Conservation (phyloP, 345 rosid species). For the Noccaea caerulescens region DNA sequence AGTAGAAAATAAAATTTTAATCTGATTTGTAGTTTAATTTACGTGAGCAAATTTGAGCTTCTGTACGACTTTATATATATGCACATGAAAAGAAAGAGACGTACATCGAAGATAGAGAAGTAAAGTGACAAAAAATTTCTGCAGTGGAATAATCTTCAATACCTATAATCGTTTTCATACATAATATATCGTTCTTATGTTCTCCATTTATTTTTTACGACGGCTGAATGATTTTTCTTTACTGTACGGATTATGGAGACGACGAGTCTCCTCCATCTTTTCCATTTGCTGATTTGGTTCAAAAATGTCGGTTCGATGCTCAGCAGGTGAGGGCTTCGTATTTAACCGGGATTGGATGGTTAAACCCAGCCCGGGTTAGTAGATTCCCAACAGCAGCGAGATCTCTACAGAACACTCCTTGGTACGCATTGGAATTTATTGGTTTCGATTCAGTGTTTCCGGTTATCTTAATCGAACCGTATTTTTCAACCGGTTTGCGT, state of each 20-base stretch:
- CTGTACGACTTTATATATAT: not conserved
- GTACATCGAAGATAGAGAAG: conserved; percentile 4
- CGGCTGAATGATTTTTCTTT: conserved; percentile 22
- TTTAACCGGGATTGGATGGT: conserved; percentile 76
- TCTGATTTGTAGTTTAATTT: not conserved
- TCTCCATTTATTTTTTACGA: not conserved
- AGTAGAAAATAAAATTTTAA: not conserved
- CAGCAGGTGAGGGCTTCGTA: conserved; percentile 88
- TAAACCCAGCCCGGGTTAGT: conserved; percentile 74
- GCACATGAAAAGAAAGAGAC: conserved; percentile 18
- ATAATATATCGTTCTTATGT: conserved; percentile 16
- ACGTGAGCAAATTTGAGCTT: not conserved
- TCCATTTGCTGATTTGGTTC: conserved; percentile 8
- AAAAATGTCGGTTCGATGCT: conserved; percentile 22
- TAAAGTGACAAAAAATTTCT: conserved; percentile 64
- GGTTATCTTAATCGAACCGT: conserved; percentile 14
- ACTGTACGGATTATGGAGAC: conserved; percentile 45
- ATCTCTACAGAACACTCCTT: conserved; percentile 95
- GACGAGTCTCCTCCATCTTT: conserved; percentile 22
- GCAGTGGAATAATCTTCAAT: conserved; percentile 37
- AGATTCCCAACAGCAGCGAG: conserved; percentile 77
- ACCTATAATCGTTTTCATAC: conserved; percentile 30
- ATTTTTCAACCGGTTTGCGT: conserved; percentile 13
- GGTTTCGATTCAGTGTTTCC: conserved; percentile 21
- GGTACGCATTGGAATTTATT: conserved; percentile 56